Evolutionary conservation across 2,329 filamentous ascomycete species (phyloP).

Genomic region (Ustulina deusta): DNA sequence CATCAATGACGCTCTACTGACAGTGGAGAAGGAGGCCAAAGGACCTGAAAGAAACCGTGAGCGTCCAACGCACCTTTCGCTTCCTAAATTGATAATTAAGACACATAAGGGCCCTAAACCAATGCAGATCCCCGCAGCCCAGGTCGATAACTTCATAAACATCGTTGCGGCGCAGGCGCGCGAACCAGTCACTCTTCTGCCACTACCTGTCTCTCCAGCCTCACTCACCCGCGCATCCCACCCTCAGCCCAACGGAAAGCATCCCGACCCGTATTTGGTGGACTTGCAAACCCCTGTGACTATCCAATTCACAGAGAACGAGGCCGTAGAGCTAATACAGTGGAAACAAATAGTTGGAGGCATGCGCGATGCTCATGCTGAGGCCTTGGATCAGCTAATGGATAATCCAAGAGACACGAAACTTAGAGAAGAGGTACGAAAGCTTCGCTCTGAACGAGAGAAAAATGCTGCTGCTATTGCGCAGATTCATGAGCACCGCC

Average conservation of each 20-base stretch:
- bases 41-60: neutral
- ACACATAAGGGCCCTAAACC: neutral
- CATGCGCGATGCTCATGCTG: conserved; percentile 1
- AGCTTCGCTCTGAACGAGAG: neutral
- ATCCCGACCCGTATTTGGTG: conserved; percentile 9
- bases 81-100: conserved; percentile 16
- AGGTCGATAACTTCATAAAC: neutral
- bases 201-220: neutral
- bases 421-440: conserved; percentile 1
- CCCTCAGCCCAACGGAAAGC: neutral
- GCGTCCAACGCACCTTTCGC: conserved; percentile 16
- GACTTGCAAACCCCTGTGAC: conserved; percentile 1
- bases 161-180: neutral
- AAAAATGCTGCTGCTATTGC: conserved; percentile 1
- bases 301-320: conserved; percentile 24
- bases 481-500: neutral
- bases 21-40: neutral
- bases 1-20: neutral
- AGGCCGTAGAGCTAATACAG: conserved; percentile 17
- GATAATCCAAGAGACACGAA: conserved; percentile 11
- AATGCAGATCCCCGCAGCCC: neutral
- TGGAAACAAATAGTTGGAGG: conserved; percentile 3
- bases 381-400: neutral
- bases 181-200: neutral
- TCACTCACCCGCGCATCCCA: neutral